Evolutionary conservation across 148 eudicot species (phyloP).

Genomic region (Nyssa sinensis): DNA sequence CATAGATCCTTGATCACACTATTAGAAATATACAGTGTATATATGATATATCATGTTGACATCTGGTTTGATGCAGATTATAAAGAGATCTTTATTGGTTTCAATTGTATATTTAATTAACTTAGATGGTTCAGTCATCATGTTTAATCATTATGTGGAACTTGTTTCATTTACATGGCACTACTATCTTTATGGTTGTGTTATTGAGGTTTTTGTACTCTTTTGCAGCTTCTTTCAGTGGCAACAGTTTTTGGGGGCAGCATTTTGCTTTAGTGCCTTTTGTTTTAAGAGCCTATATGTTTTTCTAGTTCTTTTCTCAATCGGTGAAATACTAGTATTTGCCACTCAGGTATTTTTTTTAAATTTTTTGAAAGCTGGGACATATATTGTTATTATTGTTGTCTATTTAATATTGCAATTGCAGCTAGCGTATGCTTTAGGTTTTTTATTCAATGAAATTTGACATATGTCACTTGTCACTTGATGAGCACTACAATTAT

Average conservation of each 20-base stretch:
- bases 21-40: no score
- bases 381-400: background rate
- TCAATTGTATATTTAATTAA: background rate
- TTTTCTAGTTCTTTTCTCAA: constrained; percentile 63
- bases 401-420: background rate
- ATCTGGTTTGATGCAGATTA: constrained; percentile 1
- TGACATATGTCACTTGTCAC: background rate
- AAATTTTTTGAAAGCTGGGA: background rate
- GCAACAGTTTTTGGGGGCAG: constrained; percentile 70
- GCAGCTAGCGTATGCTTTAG: background rate
- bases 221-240: constrained; percentile 73
- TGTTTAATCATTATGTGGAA: background rate
- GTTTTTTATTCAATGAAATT: background rate
- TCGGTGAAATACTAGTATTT: constrained; percentile 86
- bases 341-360: constrained; percentile 76
- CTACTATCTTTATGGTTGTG: background rate
- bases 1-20: background rate
- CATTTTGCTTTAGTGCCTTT: constrained; percentile 82
- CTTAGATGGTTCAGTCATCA: background rate
- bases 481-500: background rate
- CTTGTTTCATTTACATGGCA: background rate
- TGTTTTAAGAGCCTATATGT: constrained; percentile 61
- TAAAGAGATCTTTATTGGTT: background rate
- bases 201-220: constrained; percentile 15
- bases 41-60: no score